Base-by-base conservation (phyloP, 148 eudicot genomes). In the Camellia lanceoleosa region DNA sequence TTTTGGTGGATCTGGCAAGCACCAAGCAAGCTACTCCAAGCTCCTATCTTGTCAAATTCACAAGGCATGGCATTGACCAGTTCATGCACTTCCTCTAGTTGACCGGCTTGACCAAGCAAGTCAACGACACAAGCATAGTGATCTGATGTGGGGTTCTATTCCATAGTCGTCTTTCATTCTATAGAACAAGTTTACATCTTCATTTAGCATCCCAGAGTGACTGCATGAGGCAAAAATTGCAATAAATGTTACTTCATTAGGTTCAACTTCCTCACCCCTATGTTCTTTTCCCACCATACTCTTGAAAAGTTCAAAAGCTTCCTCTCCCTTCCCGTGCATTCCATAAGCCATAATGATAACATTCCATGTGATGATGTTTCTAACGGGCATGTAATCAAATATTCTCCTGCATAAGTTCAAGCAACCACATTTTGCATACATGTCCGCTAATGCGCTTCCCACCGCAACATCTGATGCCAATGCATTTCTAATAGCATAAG, bases 371-470 rank as follows among this genome's bases (percentile, higher is more conserved):
- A 94, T 91, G 73, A 89, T 87, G 82, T 94, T 94, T 87, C 85
- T 91, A 66, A 79, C 74, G 41, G 93, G 85, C 88, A 94, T 87
- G 46, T 70, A 70, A 51, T 94, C 89, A 61, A 94, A 94, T 67
- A 91, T 92, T 75, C 88, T 87, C 76, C 84, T 85, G 47, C 90
- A 84, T 73, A 90, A 78, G 74, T 65, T 76, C 86, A 94, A 89
- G 81, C 97, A 91, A 55, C 95, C 97, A 76, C 97, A 94, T 81
- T 94, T 94, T 47, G 97, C 93, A 58, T 94, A 94, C 98, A 94
- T 91, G 75, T 94, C 97, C 54, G 85, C 90, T 67, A 94, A 85
- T 56, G 98, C 98, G 85, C 97, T 92, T 38, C 97, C 97, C 68
- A 94, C 94, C 13, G 92, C 87, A 76, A 92, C 90, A 82, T 94